These are phyloP conservation scores for Heracleum sosnowskyi DNA, from an alignment of 129 eudicot species.

Conservation along the genomic window DNA sequence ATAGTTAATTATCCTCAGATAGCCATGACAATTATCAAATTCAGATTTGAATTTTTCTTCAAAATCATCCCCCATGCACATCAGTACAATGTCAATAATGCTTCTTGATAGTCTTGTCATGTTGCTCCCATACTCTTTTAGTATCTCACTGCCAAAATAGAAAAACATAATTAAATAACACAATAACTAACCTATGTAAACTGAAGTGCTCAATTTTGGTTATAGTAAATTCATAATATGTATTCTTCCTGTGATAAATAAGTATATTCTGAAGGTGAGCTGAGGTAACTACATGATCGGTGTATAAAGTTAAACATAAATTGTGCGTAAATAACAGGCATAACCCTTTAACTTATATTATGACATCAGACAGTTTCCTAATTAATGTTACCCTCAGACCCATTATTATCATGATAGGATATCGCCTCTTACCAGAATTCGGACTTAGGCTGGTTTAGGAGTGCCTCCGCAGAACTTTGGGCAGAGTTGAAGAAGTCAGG, in stretches of 20 bases:
- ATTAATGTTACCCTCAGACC: not conserved
- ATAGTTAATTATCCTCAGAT: conserved; percentile 75
- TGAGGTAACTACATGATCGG: not conserved
- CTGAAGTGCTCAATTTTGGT: no score
- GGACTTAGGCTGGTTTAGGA: conserved; percentile 34
- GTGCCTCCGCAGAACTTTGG: conserved; percentile 47
- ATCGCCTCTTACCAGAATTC: conserved; percentile 60
- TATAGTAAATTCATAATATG: not conserved
- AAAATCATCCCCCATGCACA: conserved; percentile 58
- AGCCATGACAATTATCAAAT: conserved; percentile 66
- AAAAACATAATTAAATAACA: not conserved
- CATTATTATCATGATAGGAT: not conserved
- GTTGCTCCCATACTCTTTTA: conserved; percentile 67
- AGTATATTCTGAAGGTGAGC: not conserved
- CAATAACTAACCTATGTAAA: not conserved
- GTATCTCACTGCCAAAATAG: conserved; percentile 37
- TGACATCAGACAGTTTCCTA: not conserved
- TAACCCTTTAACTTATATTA: not conserved
- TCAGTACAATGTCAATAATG: conserved; percentile 47
- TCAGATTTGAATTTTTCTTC: conserved; percentile 41
- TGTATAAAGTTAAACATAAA: not conserved
- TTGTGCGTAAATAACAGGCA: not conserved
- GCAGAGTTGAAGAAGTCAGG: conserved; percentile 70
- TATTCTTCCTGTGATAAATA: not conserved
- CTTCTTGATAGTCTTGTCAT: conserved; percentile 55